phyloP scores from a whole-genome alignment of 2,329 filamentous ascomycete species.

The Botrytis squamosa region DNA sequence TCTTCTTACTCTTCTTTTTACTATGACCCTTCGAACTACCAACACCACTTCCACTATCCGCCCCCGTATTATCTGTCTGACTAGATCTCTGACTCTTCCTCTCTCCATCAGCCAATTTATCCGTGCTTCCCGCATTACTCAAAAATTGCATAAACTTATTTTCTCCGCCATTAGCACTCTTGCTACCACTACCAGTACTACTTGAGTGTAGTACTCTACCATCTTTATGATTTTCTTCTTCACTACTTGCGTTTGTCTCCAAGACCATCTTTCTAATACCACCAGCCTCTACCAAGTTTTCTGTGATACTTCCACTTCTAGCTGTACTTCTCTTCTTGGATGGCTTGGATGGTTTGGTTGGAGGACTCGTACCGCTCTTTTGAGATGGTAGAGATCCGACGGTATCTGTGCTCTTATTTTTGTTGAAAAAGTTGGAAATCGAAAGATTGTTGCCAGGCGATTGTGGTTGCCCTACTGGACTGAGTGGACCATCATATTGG shows the following conservation, averaged over 20 bases:
- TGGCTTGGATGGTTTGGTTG: slow-evolving; percentile 37
- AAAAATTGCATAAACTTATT: slow-evolving; percentile 9
- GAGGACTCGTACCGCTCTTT: slow-evolving; percentile 33
- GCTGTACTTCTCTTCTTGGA: slow-evolving; percentile 50
- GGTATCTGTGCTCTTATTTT: slow-evolving; percentile 35
- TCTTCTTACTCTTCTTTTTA: slow-evolving; percentile 13
- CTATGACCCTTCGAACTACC: background rate
- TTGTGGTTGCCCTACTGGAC: slow-evolving; percentile 4
- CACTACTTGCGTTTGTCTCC: slow-evolving; percentile 52
- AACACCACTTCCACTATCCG: background rate
- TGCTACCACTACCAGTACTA: slow-evolving; percentile 17
- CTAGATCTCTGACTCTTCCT: slow-evolving; percentile 1
- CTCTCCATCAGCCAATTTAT: slow-evolving; percentile 3
- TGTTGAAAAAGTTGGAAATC: slow-evolving; percentile 10
- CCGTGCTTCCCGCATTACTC: background rate
- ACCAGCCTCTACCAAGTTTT: slow-evolving; percentile 71
- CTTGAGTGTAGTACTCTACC: slow-evolving; percentile 17
- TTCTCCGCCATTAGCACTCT: background rate
- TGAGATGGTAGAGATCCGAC: slow-evolving; percentile 34
- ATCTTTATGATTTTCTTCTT: background rate
- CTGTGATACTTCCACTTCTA: slow-evolving; percentile 74
- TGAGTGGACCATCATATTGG: slow-evolving; percentile 10
- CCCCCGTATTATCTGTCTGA: slow-evolving; percentile 2
- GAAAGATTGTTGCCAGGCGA: background rate
- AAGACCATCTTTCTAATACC: slow-evolving; percentile 75